Conservation (phyloP, 192 early-diverging fungal genomes). For the Gonapodya prolifera region DNA sequence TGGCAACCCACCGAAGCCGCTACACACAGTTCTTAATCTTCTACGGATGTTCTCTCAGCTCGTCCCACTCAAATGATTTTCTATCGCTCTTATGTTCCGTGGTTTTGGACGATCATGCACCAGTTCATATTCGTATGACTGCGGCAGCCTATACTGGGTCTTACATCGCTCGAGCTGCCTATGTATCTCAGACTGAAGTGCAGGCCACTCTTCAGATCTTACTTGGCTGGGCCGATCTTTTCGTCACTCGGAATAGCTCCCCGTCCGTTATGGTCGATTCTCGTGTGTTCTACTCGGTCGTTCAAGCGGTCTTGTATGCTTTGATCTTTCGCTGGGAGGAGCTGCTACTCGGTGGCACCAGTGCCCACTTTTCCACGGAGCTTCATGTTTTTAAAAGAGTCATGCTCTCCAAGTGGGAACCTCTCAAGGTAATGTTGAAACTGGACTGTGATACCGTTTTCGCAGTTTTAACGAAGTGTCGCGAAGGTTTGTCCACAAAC, state of each 20-base stretch:
- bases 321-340: constrained; percentile 93
- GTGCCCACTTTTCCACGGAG: constrained; percentile 44
- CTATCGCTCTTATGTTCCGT: constrained; percentile 58
- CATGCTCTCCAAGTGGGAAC: constrained; percentile 62
- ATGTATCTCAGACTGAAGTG: constrained; percentile 48
- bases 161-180: constrained; percentile 77
- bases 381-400: constrained; percentile 55
- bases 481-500: constrained; percentile 50
- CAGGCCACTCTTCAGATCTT: constrained; percentile 55
- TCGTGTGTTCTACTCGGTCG: constrained; percentile 71
- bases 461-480: neutral
- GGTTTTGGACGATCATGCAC: constrained; percentile 37
- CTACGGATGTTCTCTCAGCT: constrained; percentile 52
- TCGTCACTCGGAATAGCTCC: no score
- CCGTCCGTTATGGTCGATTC: no score
- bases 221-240: constrained; percentile 48
- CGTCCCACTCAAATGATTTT: constrained; percentile 59
- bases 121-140: constrained; percentile 56
- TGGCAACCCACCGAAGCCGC: constrained; percentile 78
- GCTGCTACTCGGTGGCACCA: constrained; percentile 29
- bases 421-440: constrained; percentile 45
- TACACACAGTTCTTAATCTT: constrained; percentile 90
- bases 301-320: constrained; percentile 82
- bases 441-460: constrained; percentile 4
- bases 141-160: constrained; percentile 75